Evolutionary conservation across 1,284 basidiomycete species (phyloP).

Genomic region (Cryptococcus sp.): DNA sequence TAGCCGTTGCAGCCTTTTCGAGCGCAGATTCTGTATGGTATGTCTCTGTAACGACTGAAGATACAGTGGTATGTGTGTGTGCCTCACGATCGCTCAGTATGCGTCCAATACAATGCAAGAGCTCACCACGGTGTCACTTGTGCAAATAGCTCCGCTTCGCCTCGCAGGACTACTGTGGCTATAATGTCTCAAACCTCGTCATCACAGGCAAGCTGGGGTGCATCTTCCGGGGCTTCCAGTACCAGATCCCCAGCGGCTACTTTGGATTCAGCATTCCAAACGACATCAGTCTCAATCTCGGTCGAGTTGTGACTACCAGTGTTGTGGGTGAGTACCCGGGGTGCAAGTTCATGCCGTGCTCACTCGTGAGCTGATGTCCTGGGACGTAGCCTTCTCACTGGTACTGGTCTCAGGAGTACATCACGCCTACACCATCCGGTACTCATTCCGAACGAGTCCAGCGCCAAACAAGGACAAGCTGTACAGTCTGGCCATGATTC

Average conservation of each 20-base stretch:
- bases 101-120: background rate
- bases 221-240: constrained; percentile 34
- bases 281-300: constrained; percentile 28
- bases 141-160: constrained; percentile 25
- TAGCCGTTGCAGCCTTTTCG: constrained; percentile 34
- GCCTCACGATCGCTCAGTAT: background rate
- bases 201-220: constrained; percentile 33
- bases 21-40: constrained; percentile 37
- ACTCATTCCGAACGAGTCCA: constrained; percentile 28
- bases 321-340: constrained; percentile 15
- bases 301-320: constrained; percentile 26
- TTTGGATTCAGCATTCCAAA: constrained; percentile 36
- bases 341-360: background rate
- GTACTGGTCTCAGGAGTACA: constrained; percentile 26
- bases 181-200: constrained; percentile 35
- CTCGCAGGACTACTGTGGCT: constrained; percentile 36
- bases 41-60: constrained; percentile 25
- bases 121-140: background rate
- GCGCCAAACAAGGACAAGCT: constrained; percentile 35
- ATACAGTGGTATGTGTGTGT: constrained; percentile 15
- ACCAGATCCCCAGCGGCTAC: constrained; percentile 29
- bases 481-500: constrained; percentile 29
- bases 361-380: background rate
- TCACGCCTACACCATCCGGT: constrained; percentile 38
- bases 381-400: constrained; percentile 25